These are phyloP conservation scores for Benincasa hispida DNA, from an alignment of 306 rosid species.

Conservation along the genomic window DNA sequence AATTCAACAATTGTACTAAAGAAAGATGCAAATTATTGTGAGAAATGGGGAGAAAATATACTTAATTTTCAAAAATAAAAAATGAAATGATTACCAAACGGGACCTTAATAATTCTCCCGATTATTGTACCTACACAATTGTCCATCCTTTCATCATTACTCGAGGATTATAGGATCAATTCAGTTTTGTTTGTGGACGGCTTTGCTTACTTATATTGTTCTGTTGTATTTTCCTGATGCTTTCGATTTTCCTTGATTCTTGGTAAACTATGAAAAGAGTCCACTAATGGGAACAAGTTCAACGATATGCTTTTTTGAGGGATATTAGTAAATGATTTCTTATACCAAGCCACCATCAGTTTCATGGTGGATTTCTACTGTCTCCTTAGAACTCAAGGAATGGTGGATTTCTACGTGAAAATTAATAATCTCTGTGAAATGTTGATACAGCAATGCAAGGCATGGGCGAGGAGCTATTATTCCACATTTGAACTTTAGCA, in stretches of 20 bases:
- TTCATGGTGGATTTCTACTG: neutral
- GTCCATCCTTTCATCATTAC: neutral
- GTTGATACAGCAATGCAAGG: slow-evolving; percentile 71
- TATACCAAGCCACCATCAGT: neutral
- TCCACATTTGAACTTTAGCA: slow-evolving; percentile 92
- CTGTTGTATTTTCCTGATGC: neutral
- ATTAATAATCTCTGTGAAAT: neutral
- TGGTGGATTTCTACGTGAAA: neutral
- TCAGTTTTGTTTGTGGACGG: neutral
- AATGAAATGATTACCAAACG: too few relatives aligned
- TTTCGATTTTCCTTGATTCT: neutral
- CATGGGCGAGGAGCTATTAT: slow-evolving; percentile 76
- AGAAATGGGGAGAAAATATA: too few relatives aligned
- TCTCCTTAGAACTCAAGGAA: too few relatives aligned
- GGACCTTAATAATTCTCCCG: neutral
- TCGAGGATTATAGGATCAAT: neutral
- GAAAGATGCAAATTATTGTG: too few relatives aligned
- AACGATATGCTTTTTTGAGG: neutral
- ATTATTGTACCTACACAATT: neutral
- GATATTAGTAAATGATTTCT: neutral
- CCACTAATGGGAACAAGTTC: neutral
- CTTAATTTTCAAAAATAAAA: too few relatives aligned
- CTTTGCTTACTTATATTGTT: neutral
- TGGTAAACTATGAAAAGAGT: neutral
- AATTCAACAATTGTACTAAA: too few relatives aligned